phyloP scores from a whole-genome alignment of 345 rosid species.

The Gossypium sturtianum region DNA sequence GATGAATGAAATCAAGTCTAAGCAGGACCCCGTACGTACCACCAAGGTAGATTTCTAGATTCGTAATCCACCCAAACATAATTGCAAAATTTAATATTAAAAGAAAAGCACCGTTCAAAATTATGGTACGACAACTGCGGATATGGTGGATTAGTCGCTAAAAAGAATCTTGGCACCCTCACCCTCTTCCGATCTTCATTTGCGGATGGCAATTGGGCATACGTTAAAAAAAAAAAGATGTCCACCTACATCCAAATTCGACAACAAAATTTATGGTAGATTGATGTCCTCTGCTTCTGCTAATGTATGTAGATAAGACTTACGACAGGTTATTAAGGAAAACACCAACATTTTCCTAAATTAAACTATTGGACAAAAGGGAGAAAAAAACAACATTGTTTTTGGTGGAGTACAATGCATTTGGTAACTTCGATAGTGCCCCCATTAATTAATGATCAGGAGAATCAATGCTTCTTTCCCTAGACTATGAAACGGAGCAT shows the following conservation, averaged over 20 bases:
- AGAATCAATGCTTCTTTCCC: not conserved
- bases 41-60: not conserved
- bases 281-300: conserved; percentile 1
- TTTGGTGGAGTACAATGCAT: not conserved
- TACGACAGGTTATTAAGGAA: not conserved
- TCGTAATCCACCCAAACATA: not conserved
- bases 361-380: not conserved
- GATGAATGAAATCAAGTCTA: no score
- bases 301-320: not conserved
- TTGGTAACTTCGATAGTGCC: not conserved
- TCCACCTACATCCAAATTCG: not conserved
- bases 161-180: not conserved
- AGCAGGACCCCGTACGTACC: not conserved
- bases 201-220: not conserved
- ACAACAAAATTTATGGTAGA: conserved; percentile 17
- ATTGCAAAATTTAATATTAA: not conserved
- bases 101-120: not conserved
- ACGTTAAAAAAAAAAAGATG: not conserved
- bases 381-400: not conserved
- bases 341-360: not conserved
- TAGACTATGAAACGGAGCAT: not conserved
- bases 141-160: not conserved
- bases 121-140: not conserved
- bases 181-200: not conserved
- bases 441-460: not conserved